Conservation (phyloP, 2,329 filamentous ascomycete species). For the Fusarium equiseti region DNA sequence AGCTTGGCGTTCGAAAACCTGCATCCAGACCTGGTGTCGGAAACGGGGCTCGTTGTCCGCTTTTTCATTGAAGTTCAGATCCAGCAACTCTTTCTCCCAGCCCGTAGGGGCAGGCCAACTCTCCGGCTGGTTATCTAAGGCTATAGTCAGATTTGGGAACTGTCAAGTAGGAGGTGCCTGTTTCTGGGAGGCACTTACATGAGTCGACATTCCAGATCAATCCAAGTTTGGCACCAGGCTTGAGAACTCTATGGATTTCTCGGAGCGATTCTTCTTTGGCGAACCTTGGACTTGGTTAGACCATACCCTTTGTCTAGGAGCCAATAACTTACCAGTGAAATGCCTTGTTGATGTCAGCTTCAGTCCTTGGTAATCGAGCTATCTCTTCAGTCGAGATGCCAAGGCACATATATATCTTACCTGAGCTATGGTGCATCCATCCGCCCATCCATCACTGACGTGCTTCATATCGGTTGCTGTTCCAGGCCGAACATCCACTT, state of each 20-base stretch:
- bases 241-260: constrained; percentile 76
- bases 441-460: constrained; percentile 66
- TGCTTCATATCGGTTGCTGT: constrained; percentile 69
- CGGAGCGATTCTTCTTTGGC: constrained; percentile 70
- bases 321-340: constrained; percentile 66
- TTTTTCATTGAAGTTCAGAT: constrained; percentile 66
- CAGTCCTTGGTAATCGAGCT: neutral
- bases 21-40: constrained; percentile 72
- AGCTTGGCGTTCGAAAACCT: constrained; percentile 72
- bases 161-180: neutral
- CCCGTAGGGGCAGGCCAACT: constrained; percentile 65
- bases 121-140: constrained; percentile 72
- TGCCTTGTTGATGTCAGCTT: constrained; percentile 51
- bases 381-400: neutral
- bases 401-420: constrained; percentile 57
- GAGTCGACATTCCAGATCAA: constrained; percentile 82
- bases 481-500: constrained; percentile 68
- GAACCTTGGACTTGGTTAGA: constrained; percentile 65
- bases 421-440: constrained; percentile 76
- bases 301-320: neutral
- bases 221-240: constrained; percentile 70
- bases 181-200: constrained; percentile 59
- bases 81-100: constrained; percentile 73
- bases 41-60: constrained; percentile 72
- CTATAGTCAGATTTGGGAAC: neutral